phyloP scores from a whole-genome alignment of 2,329 filamentous ascomycete species.

The Ascochyta clinopodiicola region DNA sequence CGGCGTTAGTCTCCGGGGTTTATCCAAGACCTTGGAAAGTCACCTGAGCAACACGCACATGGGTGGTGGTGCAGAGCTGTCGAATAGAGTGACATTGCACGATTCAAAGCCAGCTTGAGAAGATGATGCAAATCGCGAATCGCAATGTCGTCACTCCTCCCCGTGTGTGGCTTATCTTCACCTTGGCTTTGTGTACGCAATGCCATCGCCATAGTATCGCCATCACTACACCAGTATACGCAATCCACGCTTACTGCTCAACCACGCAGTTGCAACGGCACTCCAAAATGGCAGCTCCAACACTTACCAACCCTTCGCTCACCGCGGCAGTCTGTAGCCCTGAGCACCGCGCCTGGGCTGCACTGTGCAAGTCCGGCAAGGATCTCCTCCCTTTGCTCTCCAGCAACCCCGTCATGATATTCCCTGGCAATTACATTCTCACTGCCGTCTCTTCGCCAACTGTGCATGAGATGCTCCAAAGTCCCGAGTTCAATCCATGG shows the following conservation, averaged over 20 bases:
- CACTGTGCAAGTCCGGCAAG: slow-evolving; percentile 41
- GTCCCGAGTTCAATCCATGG: slow-evolving; percentile 31
- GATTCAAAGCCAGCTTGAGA: neutral
- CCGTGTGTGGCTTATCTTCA: slow-evolving; percentile 16
- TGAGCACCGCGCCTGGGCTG: slow-evolving; percentile 47
- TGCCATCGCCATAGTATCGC: neutral
- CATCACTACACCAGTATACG: neutral
- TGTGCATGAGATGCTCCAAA: slow-evolving; percentile 29
- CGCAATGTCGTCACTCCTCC: slow-evolving; percentile 13
- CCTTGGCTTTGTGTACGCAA: neutral
- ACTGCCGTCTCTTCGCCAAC: slow-evolving; percentile 40
- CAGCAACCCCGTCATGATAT: slow-evolving; percentile 50
- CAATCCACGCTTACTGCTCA: neutral
- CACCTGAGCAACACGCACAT: neutral
- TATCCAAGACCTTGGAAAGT: neutral
- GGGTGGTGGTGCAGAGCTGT: neutral
- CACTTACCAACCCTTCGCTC: slow-evolving; percentile 30
- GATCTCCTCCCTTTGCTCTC: slow-evolving; percentile 42
- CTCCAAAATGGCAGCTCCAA: slow-evolving; percentile 18
- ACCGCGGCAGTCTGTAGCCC: slow-evolving; percentile 37
- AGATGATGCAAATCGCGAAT: slow-evolving; percentile 8
- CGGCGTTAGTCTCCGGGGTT: neutral
- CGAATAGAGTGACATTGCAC: neutral
- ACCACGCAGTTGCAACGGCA: neutral
- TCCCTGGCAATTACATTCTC: slow-evolving; percentile 47